A percentile compares a stretch with the other conserved stretches of the same genome.
Evolutionary conservation across 345 rosid species (phyloP).

Genomic region (Lepidium africanum): DNA sequence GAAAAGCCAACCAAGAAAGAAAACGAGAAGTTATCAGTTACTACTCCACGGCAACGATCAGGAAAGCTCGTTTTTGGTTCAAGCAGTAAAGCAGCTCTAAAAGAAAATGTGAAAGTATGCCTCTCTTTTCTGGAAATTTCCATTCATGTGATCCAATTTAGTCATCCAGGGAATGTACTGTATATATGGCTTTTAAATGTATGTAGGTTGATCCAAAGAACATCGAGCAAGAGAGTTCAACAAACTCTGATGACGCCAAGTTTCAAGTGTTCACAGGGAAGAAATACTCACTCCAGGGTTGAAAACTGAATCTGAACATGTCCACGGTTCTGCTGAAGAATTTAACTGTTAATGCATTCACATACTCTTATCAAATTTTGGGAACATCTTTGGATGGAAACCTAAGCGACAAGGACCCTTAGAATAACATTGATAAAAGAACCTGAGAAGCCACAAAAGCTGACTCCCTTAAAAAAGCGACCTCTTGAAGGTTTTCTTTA

Average conservation of each 20-base stretch:
- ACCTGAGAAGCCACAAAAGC: slow-evolving; percentile 37
- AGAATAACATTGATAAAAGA: slow-evolving; percentile 26
- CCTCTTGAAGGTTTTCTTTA: slow-evolving; percentile 35
- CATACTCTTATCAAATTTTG: neutral
- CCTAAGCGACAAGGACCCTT: neutral
- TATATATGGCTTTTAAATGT: neutral
- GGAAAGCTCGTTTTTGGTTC: slow-evolving; percentile 57
- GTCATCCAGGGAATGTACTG: neutral
- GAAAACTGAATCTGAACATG: neutral
- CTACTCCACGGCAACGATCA: slow-evolving; percentile 21
- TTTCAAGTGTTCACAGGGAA: slow-evolving; percentile 63
- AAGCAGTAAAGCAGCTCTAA: slow-evolving; percentile 23
- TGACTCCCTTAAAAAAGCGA: slow-evolving; percentile 24
- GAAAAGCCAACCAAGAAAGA: slow-evolving; percentile 18
- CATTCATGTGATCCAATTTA: neutral
- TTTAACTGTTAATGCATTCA: neutral
- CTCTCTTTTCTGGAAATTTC: neutral
- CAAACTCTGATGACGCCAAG: slow-evolving; percentile 36
- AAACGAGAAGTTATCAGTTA: slow-evolving; percentile 22
- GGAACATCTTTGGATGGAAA: neutral
- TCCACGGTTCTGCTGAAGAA: neutral
- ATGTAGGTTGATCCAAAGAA: slow-evolving; percentile 28
- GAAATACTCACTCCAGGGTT: slow-evolving; percentile 46
- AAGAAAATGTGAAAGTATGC: slow-evolving; percentile 32
- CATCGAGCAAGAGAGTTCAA: slow-evolving; percentile 23